These are phyloP conservation scores for Syncephalis fuscata DNA, from an alignment of 371 early-diverging fungal species.

Conservation along the genomic window DNA sequence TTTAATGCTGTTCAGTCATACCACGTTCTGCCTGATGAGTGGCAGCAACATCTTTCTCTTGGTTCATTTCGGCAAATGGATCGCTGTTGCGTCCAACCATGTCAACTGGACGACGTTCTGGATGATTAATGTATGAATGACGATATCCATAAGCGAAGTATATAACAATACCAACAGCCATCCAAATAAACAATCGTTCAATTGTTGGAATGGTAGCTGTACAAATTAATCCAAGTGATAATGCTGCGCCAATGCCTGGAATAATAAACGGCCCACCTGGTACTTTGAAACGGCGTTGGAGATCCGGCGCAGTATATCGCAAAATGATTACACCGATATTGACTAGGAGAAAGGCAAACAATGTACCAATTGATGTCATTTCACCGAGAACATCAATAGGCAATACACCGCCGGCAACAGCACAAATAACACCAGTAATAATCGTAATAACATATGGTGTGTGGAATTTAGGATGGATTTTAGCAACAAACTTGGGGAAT, in stretches of 20 bases:
- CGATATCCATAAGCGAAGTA: conserved; percentile 38
- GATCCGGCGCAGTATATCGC: conserved; percentile 54
- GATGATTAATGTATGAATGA: conserved; percentile 3
- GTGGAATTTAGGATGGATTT: conserved; percentile 23
- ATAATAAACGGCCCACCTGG: conserved; percentile 51
- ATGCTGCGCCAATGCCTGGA: conserved; percentile 37
- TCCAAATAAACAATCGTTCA: conserved; percentile 25
- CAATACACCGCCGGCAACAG: conserved; percentile 50
- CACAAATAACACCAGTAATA: conserved; percentile 44
- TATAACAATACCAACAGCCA: conserved; percentile 50
- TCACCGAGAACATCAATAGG: conserved; percentile 73
- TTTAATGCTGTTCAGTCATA: too few species aligned
- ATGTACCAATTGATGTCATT: conserved; percentile 71
- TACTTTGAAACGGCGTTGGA: conserved; percentile 56
- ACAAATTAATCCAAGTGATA: conserved; percentile 41
- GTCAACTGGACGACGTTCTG: not conserved
- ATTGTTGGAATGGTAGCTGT: conserved; percentile 39
- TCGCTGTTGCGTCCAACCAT: too few species aligned
- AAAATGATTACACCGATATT: conserved; percentile 58
- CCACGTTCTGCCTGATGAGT: too few species aligned
- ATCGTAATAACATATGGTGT: conserved; percentile 63
- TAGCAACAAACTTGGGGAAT: conserved; percentile 20
- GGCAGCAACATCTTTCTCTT: too few species aligned
- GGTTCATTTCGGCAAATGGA: too few species aligned
- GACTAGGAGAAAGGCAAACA: conserved; percentile 73